Base-by-base conservation (phyloP, 139 green algal species). In the Penium margaritaceum region DNA sequence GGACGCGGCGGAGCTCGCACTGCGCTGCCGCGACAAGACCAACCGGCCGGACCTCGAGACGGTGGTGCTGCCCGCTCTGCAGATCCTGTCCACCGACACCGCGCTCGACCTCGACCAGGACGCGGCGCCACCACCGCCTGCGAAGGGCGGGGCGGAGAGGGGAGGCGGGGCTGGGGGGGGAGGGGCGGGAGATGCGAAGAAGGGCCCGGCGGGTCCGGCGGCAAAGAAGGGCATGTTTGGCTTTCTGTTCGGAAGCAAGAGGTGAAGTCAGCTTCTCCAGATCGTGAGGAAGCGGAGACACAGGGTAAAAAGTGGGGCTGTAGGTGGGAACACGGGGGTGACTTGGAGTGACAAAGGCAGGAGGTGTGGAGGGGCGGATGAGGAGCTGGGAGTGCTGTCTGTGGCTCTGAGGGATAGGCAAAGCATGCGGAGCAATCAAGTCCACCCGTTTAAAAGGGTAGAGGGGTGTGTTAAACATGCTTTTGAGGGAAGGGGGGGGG, bases 41-140 rank as follows among this genome's bases (percentile, higher is more conserved):
- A 60, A 6, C 51, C 51, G 51, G 51, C 51, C 51, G 51, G 51
- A 60, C 30, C 3, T 60, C 1, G 51, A 60, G 51, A 60, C 51
- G 51, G 51, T 60, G 21, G 51, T 60, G 15, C 51, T 60, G 51
- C 51, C 51, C n/a, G 30, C 30, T n/a, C 51, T 60, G 51, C 29
- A 60, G n/a, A 60, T 33, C 29, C 30, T 33, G 5, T n/a, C 51
- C 24, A 24, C 29, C 24, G 24, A 60, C 24, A 60, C 51, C 2
- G 30, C n/a, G n/a, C n/a, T n/a, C n/a, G n/a, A 27, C 1, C 24
- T n/a, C 24, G 51, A 60, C 24, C 29, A 60, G 15, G 51, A 60
- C 4, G n/a, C 51, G 51, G 51, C 29, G 21, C 24, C 51, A 0
- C 5, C 51, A 15, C 3, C 51, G 51, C 51, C 51, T 60, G 51